Evolutionary conservation across 352 stramenopile genomes (phyloP), one percentile per base, ranked within the genome.

Genomic region (Phytophthora pini): DNA sequence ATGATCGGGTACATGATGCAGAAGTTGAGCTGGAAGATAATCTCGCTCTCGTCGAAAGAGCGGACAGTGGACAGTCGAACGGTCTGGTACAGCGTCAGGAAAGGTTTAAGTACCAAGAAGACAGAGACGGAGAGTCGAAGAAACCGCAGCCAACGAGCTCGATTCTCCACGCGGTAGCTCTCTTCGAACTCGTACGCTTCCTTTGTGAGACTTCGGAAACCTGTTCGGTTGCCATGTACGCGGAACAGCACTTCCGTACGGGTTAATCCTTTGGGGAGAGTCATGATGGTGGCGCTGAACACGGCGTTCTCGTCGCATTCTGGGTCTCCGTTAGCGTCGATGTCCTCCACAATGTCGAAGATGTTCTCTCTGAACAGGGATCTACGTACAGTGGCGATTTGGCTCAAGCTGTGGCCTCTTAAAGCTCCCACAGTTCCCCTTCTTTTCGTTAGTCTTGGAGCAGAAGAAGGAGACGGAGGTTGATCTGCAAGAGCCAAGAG

Each of bases 21-120:
- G 56, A 92, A 90, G 61, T 92, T 92, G 63, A 92, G 61, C 24
- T 88, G 40, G 53, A 92, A 92, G 47, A 94, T 89, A 26, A 94
- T 26, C n/a, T 82, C 65, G 27, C 74, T 84, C 56, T 87, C 70
- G 11, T 49, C 52, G 43, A 92, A 94, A 12, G 61, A 76, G 29
- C 86, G 79, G 17, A 60, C 55, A 0, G 68, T 77, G 7, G 77
- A 61, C 27, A 92, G 59, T 2, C 72, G 74, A 0, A 89, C 27
- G 7, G 72, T 86, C 65, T 89, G 79, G 69, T 92, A 94, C 32
- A 94, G 66, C 38, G 86, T 92, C 75, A 92, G 81, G 53, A 90
- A 90, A 0, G 84, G 83, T 52, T 94, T 94, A 24, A 88, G 47
- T 10, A 88, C 63, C 20, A 92, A 57, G 36, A 91, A 87, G 4